phyloP scores from a whole-genome alignment of 176 grass and related monocot genomes.

The Cenchrus purpureus region DNA sequence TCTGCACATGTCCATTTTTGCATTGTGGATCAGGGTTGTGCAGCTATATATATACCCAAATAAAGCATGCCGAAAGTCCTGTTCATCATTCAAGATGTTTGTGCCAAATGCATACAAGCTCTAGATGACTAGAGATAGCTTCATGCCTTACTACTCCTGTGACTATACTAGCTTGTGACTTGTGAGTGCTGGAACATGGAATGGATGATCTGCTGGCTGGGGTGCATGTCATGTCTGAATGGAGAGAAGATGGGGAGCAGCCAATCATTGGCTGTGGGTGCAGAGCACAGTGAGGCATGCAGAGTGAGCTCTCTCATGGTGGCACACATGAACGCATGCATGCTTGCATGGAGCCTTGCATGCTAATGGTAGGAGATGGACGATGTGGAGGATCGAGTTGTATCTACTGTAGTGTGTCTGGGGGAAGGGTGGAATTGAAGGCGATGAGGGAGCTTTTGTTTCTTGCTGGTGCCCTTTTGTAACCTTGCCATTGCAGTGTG shows the following conservation, averaged over 20 bases:
- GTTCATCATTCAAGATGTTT: conserved; percentile 41
- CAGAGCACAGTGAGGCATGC: conserved; percentile 50
- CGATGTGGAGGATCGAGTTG: not conserved
- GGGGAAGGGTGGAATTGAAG: conserved; percentile 40
- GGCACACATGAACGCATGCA: conserved; percentile 38
- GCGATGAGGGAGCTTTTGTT: conserved; percentile 50
- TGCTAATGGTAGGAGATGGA: conserved; percentile 5
- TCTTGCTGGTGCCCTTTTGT: conserved; percentile 54
- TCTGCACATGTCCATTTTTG: conserved; percentile 31
- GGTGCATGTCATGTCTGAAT: conserved; percentile 36
- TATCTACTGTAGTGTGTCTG: conserved; percentile 26
- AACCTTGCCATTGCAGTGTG: conserved; percentile 22
- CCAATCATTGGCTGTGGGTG: conserved; percentile 51
- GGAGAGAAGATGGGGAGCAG: conserved; percentile 30
- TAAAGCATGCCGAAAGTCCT: conserved; percentile 32
- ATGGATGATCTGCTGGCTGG: conserved; percentile 36
- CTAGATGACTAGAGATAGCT: not conserved
- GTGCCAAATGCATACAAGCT: conserved; percentile 37
- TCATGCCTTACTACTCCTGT: conserved; percentile 6
- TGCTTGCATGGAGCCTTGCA: conserved; percentile 29
- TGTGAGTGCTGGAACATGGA: conserved; percentile 25
- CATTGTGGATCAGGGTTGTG: conserved; percentile 14
- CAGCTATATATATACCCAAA: not conserved
- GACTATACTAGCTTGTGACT: conserved; percentile 17
- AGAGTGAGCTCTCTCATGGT: conserved; percentile 48